Evolutionary conservation across 345 rosid genomes (phyloP).

Genomic region (Euphorbia tirucalli): DNA sequence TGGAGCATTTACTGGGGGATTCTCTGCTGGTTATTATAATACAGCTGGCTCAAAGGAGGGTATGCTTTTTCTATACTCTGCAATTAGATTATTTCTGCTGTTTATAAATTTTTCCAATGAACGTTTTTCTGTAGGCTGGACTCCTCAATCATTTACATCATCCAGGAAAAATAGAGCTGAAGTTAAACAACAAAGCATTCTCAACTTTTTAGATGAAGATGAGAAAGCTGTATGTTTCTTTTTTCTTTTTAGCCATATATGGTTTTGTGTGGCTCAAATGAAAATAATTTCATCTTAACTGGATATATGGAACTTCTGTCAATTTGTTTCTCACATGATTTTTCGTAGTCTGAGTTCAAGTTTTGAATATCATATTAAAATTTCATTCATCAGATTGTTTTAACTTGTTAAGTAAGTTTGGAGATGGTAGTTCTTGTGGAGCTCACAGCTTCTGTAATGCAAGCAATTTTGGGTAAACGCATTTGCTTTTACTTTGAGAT

Average conservation of each 20-base stretch:
- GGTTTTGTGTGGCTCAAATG: neutral
- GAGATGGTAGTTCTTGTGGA: neutral
- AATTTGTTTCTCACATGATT: neutral
- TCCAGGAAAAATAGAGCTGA: constrained; percentile 91
- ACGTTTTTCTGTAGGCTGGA: constrained; percentile 61
- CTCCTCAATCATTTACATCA: constrained; percentile 88
- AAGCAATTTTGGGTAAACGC: neutral
- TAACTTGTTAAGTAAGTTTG: neutral
- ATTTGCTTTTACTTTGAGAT: neutral
- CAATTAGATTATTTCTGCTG: neutral
- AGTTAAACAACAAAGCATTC: constrained; percentile 75
- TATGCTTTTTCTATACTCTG: constrained; percentile 20
- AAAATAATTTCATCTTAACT: neutral
- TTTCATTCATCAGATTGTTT: neutral
- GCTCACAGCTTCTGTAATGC: neutral
- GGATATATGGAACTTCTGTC: neutral
- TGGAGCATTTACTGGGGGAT: constrained; percentile 98
- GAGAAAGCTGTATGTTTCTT: constrained; percentile 67
- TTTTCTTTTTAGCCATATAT: neutral
- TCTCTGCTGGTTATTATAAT: constrained; percentile 91
- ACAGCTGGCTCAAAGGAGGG: constrained; percentile 94
- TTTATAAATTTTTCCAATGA: neutral
- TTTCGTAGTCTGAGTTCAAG: neutral
- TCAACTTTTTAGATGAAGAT: constrained; percentile 85
- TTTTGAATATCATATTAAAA: neutral